Conservation (phyloP, 2,329 filamentous ascomycete species). For the Botrytis tulipae region DNA sequence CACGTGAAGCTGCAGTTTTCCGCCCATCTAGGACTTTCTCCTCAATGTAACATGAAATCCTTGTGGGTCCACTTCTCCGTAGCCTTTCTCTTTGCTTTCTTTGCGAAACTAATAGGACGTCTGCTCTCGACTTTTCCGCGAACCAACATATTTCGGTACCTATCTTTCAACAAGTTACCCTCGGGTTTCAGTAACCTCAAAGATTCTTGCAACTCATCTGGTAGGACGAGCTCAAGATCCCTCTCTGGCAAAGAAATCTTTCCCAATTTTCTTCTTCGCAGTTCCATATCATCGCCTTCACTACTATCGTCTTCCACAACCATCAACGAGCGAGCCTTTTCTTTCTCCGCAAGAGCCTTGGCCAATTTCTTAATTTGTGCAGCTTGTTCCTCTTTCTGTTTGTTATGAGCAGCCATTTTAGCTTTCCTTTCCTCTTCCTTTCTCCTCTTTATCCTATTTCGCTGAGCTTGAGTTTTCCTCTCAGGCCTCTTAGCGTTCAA, state of each 20-base stretch:
- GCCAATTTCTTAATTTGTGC: slow-evolving; percentile 70
- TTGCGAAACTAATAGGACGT: slow-evolving; percentile 74
- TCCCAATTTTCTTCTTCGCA: slow-evolving; percentile 73
- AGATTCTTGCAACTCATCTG: slow-evolving; percentile 80
- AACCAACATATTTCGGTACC: slow-evolving; percentile 84
- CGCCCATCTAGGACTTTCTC: not conserved
- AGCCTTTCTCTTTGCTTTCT: slow-evolving; percentile 74
- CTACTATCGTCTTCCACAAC: slow-evolving; percentile 46
- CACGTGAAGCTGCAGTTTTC: not conserved
- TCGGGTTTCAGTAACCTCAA: slow-evolving; percentile 84
- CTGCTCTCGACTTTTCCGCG: slow-evolving; percentile 86
- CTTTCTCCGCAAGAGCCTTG: slow-evolving; percentile 59
- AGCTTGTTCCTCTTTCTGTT: slow-evolving; percentile 69
- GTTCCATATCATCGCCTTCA: slow-evolving; percentile 59
- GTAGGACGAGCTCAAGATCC: slow-evolving; percentile 74
- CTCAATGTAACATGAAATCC: slow-evolving; percentile 62
- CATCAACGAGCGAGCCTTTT: slow-evolving; percentile 48
- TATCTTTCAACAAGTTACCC: slow-evolving; percentile 89
- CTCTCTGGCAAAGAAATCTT: slow-evolving; percentile 73
- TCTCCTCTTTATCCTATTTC: slow-evolving; percentile 83
- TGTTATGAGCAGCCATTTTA: slow-evolving; percentile 73
- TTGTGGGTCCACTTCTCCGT: slow-evolving; percentile 99
- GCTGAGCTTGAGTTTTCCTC: slow-evolving; percentile 80
- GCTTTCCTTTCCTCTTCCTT: slow-evolving; percentile 80
- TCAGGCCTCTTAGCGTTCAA: slow-evolving; percentile 71